These are phyloP conservation scores for Raphanus sativus DNA, from an alignment of 345 rosid genomes.

Conservation along the genomic window DNA sequence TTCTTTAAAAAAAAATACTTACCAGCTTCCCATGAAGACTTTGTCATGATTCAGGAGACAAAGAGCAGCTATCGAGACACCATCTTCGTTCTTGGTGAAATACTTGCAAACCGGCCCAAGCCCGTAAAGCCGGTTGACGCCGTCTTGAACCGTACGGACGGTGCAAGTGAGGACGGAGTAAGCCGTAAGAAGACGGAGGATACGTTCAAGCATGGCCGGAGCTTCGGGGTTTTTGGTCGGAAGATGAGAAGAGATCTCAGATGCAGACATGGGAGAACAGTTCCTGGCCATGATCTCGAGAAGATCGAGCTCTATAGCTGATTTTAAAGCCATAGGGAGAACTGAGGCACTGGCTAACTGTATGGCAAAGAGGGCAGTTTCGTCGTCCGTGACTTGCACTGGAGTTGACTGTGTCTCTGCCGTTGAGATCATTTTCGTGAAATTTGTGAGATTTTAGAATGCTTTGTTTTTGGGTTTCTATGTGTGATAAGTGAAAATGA, in stretches of 20 bases:
- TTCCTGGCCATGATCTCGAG: slow-evolving; percentile 73
- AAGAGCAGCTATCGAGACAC: slow-evolving; percentile 64
- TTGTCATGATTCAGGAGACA: slow-evolving; percentile 83
- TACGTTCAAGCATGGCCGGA: slow-evolving; percentile 67
- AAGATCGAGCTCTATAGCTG: slow-evolving; percentile 80
- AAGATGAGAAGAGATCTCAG: slow-evolving; percentile 62
- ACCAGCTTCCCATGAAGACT: slow-evolving; percentile 91
- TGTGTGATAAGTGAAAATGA: slow-evolving; percentile 22
- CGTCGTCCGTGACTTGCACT: slow-evolving; percentile 61
- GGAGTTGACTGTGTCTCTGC: slow-evolving; percentile 71
- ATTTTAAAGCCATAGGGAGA: slow-evolving; percentile 79
- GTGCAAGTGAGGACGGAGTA: slow-evolving; percentile 62
- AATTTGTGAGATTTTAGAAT: neutral
- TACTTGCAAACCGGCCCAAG: slow-evolving; percentile 77
- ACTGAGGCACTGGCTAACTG: slow-evolving; percentile 68
- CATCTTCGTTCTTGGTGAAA: slow-evolving; percentile 73
- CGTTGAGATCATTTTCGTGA: slow-evolving; percentile 53
- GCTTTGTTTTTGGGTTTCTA: neutral
- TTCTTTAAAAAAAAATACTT: too few species aligned
- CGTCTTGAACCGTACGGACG: slow-evolving; percentile 41
- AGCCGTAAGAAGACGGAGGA: slow-evolving; percentile 65
- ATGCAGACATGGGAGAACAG: slow-evolving; percentile 57
- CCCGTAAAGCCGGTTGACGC: slow-evolving; percentile 59
- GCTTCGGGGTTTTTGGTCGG: slow-evolving; percentile 79
- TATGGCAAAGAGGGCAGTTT: slow-evolving; percentile 66